Conservation (phyloP, 2,329 filamentous ascomycete species). For the Calonectria fujianensis region DNA sequence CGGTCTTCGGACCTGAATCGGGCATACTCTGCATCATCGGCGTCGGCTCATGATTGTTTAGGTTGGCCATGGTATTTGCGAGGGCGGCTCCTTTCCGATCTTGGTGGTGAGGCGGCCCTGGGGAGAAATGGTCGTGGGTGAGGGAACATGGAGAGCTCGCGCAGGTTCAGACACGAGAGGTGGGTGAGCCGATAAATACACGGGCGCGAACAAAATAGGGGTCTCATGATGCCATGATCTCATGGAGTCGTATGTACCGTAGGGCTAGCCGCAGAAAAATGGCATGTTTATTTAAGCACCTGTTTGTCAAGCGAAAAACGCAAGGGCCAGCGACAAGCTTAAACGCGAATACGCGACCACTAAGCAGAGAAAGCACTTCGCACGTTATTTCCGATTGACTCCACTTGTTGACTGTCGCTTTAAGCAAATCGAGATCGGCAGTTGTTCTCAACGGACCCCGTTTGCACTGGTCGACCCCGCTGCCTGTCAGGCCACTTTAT, state of each 20-base stretch:
- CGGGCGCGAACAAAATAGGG: not conserved
- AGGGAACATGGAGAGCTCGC: not conserved
- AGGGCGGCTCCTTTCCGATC: not conserved
- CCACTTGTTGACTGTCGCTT: not conserved
- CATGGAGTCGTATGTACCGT: constrained; percentile 11
- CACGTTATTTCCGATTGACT: constrained; percentile 1
- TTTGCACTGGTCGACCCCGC: not conserved
- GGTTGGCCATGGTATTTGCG: constrained; percentile 29
- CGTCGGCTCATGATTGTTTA: constrained; percentile 18
- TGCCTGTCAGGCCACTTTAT: not conserved
- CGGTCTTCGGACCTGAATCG: constrained; percentile 6
- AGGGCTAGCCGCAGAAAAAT: constrained; percentile 1
- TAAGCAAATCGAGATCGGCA: not conserved
- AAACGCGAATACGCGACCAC: constrained; percentile 24
- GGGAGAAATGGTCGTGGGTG: not conserved
- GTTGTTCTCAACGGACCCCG: not conserved
- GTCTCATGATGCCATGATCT: constrained; percentile 24
- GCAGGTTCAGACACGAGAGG: not conserved
- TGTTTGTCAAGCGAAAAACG: constrained; percentile 15
- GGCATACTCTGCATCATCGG: constrained; percentile 26
- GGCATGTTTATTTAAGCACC: constrained; percentile 13
- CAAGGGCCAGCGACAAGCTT: constrained; percentile 17
- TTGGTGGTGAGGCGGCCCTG: not conserved
- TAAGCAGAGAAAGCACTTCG: not conserved
- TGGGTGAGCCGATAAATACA: constrained; percentile 4